These are phyloP conservation scores for Arxiozyma slooffiae DNA, from an alignment of 1,139 yeast genomes.

Conservation along the genomic window DNA sequence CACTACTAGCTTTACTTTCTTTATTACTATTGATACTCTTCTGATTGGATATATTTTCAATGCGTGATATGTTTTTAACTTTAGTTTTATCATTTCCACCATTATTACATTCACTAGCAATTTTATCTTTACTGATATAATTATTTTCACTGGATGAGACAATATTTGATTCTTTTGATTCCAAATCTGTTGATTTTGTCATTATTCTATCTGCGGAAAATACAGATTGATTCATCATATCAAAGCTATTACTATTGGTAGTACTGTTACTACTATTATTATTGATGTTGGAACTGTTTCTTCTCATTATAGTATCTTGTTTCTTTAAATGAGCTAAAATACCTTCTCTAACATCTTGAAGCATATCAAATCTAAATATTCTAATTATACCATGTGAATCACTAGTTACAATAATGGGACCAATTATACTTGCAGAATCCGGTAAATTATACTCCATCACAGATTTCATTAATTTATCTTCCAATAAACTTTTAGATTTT, in stretches of 20 bases:
- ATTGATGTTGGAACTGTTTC: background rate
- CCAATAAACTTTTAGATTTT: background rate
- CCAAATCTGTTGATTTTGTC: background rate
- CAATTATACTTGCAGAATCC: conserved; percentile 24
- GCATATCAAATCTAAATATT: conserved; percentile 72
- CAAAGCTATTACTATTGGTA: background rate
- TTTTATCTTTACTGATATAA: background rate
- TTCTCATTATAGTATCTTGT: background rate
- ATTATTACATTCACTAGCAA: background rate
- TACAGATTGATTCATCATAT: background rate
- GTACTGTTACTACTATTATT: background rate
- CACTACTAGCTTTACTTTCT: background rate
- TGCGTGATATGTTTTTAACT: too few species aligned
- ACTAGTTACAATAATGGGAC: conserved; percentile 54
- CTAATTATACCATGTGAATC: conserved; percentile 67
- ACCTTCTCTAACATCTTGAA: conserved; percentile 35
- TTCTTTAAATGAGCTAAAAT: conserved; percentile 19
- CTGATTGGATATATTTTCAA: background rate
- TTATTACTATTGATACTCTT: background rate
- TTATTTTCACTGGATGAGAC: background rate
- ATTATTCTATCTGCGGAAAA: background rate
- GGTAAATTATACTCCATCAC: background rate
- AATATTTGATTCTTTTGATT: background rate
- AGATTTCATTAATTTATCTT: background rate
- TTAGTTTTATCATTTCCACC: background rate